A percentile compares a stretch with the other conserved stretches of the same genome.
phyloP scores from a whole-genome alignment of 768 basidiomycete species.

The Boletus rubroflammeus region DNA sequence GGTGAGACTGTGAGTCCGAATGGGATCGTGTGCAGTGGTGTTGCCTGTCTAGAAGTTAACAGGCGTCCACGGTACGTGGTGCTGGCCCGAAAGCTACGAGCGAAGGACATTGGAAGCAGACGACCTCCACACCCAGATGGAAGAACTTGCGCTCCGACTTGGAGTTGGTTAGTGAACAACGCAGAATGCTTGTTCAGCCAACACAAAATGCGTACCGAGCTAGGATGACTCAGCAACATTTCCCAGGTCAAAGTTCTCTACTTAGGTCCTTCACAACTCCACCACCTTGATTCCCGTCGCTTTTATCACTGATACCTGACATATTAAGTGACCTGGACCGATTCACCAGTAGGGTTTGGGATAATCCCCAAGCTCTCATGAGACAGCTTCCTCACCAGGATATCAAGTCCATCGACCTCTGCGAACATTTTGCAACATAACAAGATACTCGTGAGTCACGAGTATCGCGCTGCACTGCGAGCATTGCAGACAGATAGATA shows the following conservation, averaged over 20 bases:
- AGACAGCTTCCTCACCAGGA: too few species aligned
- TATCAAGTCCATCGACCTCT: too few species aligned
- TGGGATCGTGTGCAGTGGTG: slow-evolving; percentile 11
- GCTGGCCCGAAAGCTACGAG: slow-evolving; percentile 17
- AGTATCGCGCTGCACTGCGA: too few species aligned
- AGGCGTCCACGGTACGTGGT: slow-evolving; percentile 10
- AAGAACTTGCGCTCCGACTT: not conserved
- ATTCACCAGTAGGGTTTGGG: too few species aligned
- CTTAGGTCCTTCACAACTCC: too few species aligned
- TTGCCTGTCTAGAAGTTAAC: slow-evolving; percentile 8
- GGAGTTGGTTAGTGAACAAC: not conserved
- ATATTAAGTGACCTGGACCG: too few species aligned
- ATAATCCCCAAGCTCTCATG: too few species aligned
- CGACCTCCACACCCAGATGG: slow-evolving; percentile 15
- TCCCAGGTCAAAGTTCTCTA: not conserved
- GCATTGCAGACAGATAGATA: too few species aligned
- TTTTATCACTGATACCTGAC: too few species aligned
- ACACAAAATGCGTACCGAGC: slow-evolving; percentile 1
- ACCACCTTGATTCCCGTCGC: too few species aligned
- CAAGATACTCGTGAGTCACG: too few species aligned
- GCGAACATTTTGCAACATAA: too few species aligned
- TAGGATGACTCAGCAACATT: slow-evolving; percentile 18
- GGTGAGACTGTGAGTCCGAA: slow-evolving; percentile 3
- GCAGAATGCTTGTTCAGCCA: not conserved
- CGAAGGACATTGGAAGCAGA: slow-evolving; percentile 23